Conservation (phyloP, 345 rosid species). For the Arabis hirsuta region DNA sequence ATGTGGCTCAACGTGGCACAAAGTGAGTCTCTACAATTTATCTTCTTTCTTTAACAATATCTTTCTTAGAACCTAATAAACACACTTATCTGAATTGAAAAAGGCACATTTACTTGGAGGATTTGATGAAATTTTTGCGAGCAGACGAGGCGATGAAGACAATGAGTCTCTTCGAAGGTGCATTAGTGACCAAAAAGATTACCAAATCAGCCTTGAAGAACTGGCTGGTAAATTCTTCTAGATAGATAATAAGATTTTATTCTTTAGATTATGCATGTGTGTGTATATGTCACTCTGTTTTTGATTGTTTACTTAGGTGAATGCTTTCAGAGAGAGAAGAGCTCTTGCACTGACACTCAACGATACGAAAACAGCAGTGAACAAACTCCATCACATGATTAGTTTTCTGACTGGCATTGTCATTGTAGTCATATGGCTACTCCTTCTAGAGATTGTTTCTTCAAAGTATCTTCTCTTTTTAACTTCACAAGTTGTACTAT, state of each 20-base stretch:
- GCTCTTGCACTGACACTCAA: constrained; percentile 91
- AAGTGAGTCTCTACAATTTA: constrained; percentile 48
- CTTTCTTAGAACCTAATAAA: constrained; percentile 27
- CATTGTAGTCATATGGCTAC: constrained; percentile 66
- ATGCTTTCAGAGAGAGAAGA: constrained; percentile 86
- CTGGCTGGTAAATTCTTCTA: constrained; percentile 72
- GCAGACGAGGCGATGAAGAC: constrained; percentile 81
- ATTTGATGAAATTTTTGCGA: constrained; percentile 74
- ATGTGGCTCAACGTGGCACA: constrained; percentile 62
- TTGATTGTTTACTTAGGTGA: constrained; percentile 56
- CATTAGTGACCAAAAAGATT: constrained; percentile 57
- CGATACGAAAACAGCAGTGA: constrained; percentile 92
- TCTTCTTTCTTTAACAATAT: background rate
- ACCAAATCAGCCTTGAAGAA: constrained; percentile 67
- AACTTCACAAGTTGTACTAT: constrained; percentile 80
- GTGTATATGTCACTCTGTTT: constrained; percentile 42
- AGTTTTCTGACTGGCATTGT: constrained; percentile 53
- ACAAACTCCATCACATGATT: constrained; percentile 78
- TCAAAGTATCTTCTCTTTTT: constrained; percentile 60
- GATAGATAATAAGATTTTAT: background rate
- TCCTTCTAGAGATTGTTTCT: constrained; percentile 75
- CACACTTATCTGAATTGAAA: constrained; percentile 53
- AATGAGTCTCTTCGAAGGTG: constrained; percentile 76
- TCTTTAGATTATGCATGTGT: background rate
- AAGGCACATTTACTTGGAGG: constrained; percentile 73